phyloP scores from a whole-genome alignment of 1,284 basidiomycete genomes.

The Malassezia globosa region DNA sequence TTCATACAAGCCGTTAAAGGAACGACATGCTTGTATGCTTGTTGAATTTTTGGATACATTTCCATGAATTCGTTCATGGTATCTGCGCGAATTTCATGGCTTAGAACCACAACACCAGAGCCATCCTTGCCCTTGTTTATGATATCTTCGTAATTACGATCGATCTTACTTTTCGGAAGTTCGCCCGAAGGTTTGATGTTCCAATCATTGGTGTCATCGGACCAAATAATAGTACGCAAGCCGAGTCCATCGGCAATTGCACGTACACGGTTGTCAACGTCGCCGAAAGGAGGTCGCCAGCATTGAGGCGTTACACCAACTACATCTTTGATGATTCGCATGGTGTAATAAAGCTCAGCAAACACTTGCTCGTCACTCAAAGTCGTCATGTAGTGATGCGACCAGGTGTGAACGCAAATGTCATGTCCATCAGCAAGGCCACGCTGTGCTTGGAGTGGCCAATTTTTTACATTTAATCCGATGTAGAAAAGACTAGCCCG shows the following conservation, averaged over 20 bases:
- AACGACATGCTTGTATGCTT: too few species aligned
- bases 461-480: constrained; percentile 53
- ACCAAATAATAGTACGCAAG: constrained; percentile 50
- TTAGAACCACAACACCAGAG: too few species aligned
- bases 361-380: constrained; percentile 52
- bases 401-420: constrained; percentile 47
- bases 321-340: constrained; percentile 51
- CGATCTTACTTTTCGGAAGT: too few species aligned
- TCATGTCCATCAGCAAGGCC: constrained; percentile 44
- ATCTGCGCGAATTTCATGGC: too few species aligned
- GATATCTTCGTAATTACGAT: too few species aligned
- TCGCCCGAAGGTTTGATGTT: constrained; percentile 40
- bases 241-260: constrained; percentile 52
- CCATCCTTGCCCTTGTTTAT: too few species aligned
- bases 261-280: constrained; percentile 53
- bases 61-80: too few species aligned
- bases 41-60: too few species aligned
- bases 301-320: constrained; percentile 51
- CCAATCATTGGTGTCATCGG: constrained; percentile 49
- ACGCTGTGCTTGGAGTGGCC: constrained; percentile 53
- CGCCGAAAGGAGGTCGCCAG: constrained; percentile 52
- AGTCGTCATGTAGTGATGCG: constrained; percentile 51
- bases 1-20: too few species aligned
- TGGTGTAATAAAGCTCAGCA: constrained; percentile 54
- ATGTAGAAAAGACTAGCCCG: constrained; percentile 51